Base-by-base conservation (phyloP, 805 yeast species). In the Candida montana region DNA sequence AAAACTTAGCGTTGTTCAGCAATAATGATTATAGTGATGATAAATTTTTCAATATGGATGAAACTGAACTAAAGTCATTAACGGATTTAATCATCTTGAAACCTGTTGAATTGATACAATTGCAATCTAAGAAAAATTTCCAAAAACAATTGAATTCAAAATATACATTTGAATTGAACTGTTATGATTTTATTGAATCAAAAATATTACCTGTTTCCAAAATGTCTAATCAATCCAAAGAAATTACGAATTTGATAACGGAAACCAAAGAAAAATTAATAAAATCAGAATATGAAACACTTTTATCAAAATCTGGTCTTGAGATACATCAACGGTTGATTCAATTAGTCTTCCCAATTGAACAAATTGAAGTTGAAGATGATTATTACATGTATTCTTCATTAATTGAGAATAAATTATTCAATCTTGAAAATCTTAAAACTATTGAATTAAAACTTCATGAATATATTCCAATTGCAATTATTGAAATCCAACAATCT, bases 321-420 rank as follows among this genome's bases (percentile, higher is more conserved):
- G 66, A 65, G n/a, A 75, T 81, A 41, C 77, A 74, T 50, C 77
- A 70, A 55, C 83, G 81, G 54, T 59, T 83, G 37, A 67, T 82
- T 44, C 80, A 81, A 52, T 79, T 83, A 83, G 80, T 84, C n/a
- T 79, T 76, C 58, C 82, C 84, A 12, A 59, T 81, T 16, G 70
- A 64, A 18, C 65, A 68, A 26, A 65, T 70, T 8, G 61, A 67
- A 48, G 70, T 67, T 39, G 84, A 78, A 39, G 77, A 79, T 21
- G 74, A 83, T 40, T 77, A 75, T 24, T 71, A 77, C 18, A 69
- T 83, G 54, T 85, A 84, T 57, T 66, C 77, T 43, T 83, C 90
- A 1, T 71, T 82, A 15, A 61, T 63, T 3, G 89, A 83, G 49
- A 82, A 82, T 55, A 73, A 75, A 49, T 53, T 77, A 11, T 79